phyloP scores from a whole-genome alignment of 306 rosid species.

The Canavalia ensiformis region DNA sequence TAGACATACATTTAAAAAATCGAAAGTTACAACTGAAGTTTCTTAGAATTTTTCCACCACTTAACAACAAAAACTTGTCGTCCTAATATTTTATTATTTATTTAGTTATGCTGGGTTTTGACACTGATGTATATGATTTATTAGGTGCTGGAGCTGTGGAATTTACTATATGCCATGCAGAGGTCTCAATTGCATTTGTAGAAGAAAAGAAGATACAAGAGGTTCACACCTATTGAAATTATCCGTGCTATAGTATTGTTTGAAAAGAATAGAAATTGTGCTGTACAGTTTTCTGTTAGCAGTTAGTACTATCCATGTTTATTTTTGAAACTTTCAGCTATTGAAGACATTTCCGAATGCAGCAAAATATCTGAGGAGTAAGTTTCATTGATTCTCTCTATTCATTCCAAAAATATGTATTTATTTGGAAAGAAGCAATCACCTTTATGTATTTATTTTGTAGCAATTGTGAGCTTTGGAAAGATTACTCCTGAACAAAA shows the following conservation, averaged over 20 bases:
- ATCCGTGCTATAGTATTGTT: slow-evolving; percentile 12
- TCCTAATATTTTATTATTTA: slow-evolving; percentile 18
- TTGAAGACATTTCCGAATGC: slow-evolving; percentile 79
- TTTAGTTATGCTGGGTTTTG: slow-evolving; percentile 15
- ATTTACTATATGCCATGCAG: slow-evolving; percentile 80
- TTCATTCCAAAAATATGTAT: slow-evolving; percentile 38
- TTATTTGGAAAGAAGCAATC: slow-evolving; percentile 33
- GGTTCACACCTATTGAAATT: slow-evolving; percentile 55
- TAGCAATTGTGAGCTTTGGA: slow-evolving; percentile 94
- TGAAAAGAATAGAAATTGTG: slow-evolving; percentile 19
- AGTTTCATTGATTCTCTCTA: slow-evolving; percentile 44
- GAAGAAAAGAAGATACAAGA: slow-evolving; percentile 89
- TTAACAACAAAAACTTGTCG: neutral
- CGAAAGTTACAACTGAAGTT: neutral
- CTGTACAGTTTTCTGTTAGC: neutral
- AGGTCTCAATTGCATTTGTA: slow-evolving; percentile 73
- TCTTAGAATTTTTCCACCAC: neutral
- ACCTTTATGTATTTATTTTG: slow-evolving; percentile 34
- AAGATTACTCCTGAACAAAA: slow-evolving; percentile 76
- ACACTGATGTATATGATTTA: slow-evolving; percentile 47
- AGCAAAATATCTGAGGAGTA: slow-evolving; percentile 72
- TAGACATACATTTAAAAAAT: no score
- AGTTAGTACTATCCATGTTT: slow-evolving; percentile 33
- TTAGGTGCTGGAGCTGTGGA: slow-evolving; percentile 92
- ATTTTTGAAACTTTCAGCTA: slow-evolving; percentile 61